A percentile compares a stretch with the other conserved stretches of the same genome.
phyloP scores from a whole-genome alignment of 2,329 filamentous ascomycete species.

The Colletotrichum abscissum region DNA sequence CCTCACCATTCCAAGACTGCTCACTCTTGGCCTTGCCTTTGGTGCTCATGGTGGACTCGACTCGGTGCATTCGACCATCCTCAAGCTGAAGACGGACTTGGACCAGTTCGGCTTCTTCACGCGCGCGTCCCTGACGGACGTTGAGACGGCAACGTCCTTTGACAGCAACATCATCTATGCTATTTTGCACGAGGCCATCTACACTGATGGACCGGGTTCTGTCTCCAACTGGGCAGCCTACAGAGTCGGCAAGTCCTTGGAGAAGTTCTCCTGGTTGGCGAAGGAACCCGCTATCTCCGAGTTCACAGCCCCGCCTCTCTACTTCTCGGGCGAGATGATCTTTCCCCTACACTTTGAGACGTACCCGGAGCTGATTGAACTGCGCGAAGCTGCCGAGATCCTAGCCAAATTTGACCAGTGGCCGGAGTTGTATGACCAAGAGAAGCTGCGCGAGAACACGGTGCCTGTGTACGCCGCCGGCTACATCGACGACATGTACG shows the following conservation, averaged over 20 bases:
- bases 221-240: constrained; percentile 82
- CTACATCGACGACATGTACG: constrained; percentile 92
- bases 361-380: constrained; percentile 77
- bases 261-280: constrained; percentile 64
- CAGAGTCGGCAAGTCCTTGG: constrained; percentile 64
- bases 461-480: constrained; percentile 89
- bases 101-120: constrained; percentile 81
- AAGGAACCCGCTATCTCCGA: constrained; percentile 41
- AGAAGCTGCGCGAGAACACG: constrained; percentile 78
- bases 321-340: constrained; percentile 94
- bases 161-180: constrained; percentile 87
- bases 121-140: constrained; percentile 72
- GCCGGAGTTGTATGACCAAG: constrained; percentile 80
- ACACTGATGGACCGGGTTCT: constrained; percentile 75
- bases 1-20: constrained; percentile 79
- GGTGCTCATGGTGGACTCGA: constrained; percentile 85
- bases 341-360: constrained; percentile 87
- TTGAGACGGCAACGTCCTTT: constrained; percentile 77
- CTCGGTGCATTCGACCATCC: constrained; percentile 77
- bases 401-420: constrained; percentile 78
- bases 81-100: constrained; percentile 78
- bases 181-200: constrained; percentile 88
- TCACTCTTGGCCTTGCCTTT: constrained; percentile 82
- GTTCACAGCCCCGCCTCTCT: constrained; percentile 64
- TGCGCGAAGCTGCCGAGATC: constrained; percentile 76